A percentile compares a stretch with the other conserved stretches of the same genome.
phyloP scores from a whole-genome alignment of 176 grass and related monocot species.

The Carex kokanica region DNA sequence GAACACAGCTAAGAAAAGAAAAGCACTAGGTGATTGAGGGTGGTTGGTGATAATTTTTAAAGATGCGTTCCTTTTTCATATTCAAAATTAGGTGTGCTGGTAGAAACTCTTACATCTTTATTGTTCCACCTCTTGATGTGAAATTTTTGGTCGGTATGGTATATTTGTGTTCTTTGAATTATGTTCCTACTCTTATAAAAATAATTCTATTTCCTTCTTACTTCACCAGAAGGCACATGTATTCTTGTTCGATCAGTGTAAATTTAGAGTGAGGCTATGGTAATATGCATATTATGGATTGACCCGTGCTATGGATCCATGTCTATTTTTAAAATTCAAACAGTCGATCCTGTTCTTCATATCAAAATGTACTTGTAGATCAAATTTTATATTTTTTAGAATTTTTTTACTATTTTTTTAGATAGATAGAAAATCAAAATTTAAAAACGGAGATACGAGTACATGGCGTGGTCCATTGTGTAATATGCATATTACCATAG shows the following conservation, averaged over 20 bases:
- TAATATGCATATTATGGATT: too few species aligned
- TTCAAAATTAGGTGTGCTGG: neutral
- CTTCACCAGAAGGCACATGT: neutral
- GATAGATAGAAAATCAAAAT: too few species aligned
- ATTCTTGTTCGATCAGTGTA: neutral
- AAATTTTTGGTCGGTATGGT: slow-evolving; percentile 1
- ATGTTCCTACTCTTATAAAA: neutral
- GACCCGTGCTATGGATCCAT: too few species aligned
- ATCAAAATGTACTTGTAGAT: too few species aligned
- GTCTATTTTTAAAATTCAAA: too few species aligned
- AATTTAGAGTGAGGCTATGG: neutral
- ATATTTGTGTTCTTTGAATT: neutral
- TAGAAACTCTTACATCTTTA: neutral
- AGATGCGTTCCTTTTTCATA: neutral
- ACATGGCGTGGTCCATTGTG: too few species aligned
- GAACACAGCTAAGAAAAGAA: slow-evolving; percentile 74
- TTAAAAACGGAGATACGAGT: too few species aligned
- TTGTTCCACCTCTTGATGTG: neutral
- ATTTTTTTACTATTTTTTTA: too few species aligned
- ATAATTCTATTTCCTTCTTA: neutral
- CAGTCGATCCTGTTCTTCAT: too few species aligned
- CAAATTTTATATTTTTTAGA: too few species aligned
- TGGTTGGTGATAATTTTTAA: neutral
- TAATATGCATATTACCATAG: too few species aligned
- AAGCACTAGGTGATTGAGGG: slow-evolving; percentile 55